Evolutionary conservation across 371 early-diverging fungal species (phyloP), one percentile per base, ranked within the genome.

Genomic region (Paraphysoderma sedebokerense): DNA sequence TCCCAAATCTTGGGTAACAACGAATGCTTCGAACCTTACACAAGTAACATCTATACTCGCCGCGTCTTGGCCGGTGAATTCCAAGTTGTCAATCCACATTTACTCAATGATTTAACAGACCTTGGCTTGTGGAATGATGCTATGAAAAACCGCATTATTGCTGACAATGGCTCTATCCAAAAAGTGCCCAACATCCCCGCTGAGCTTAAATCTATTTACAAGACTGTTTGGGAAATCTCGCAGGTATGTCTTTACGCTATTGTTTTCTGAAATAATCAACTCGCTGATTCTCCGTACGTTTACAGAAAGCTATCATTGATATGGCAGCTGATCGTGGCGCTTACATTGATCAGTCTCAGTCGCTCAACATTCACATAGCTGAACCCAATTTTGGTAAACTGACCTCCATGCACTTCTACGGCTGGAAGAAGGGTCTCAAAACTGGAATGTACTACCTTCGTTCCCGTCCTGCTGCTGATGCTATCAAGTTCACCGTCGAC

Each of bases 381-480:
- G 84, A 86, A 35, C 86, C 98, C 4, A 90, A 77, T 54, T 91
- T 77, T 66, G 82, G 82, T 47, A 85, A 90, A 58, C 67, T 98
- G 48, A 96, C 97, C 1, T 81, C 82, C 20, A 98, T 99, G 99
- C 99, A 98, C 64, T 98, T 99, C 61, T 96, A 98, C 65, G 98
- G 95, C 12, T 98, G 95, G 93, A 87, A 86, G 70, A 83, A 79
- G 64, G 98, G 98, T 2, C 74, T 99, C 37, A 99, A 99, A 79
- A 99, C 99, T 8, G 99, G 99, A 52, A 95, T 98, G 96, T 99
- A 99, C 71, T 99, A 99, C 60, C 69, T 99, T 42, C 83, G 99
- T 46, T 86, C 98, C 4, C 78, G 91, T 35, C 98, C 99, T 17
- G 92, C 96, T 12, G 89, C 81, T 12, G 95, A 93, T 54, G 98